Evolutionary conservation across 768 basidiomycete genomes (phyloP), one percentile per base, ranked within the genome.

Genomic region (Rhodotorula graminis): DNA sequence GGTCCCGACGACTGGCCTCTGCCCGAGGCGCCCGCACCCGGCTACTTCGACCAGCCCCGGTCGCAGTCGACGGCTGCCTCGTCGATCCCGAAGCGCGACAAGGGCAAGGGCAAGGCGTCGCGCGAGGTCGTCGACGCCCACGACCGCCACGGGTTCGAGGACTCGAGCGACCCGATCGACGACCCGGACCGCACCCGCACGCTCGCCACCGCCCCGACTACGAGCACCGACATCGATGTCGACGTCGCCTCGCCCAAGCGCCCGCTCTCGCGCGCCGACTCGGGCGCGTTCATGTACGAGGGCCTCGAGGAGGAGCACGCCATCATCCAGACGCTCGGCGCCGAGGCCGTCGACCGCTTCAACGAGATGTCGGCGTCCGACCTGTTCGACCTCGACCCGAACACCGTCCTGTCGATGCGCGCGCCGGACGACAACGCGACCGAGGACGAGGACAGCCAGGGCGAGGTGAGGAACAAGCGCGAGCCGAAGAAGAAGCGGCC

Each of bases 231-330:
- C 44, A 14, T 25, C 50, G 50, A 23, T 10, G 37, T 12, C 62
- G 23, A 46, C 62, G 12, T 40, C 62, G 31, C 37, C 33, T 37
- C 37, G 37, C 37, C 37, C 37, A 9, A 37, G 37, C 37, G 9
- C 37, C 37, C 37, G 37, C 37, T 37, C 37, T 37, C 37, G 37
- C 37, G 37, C 37, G 37, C 37, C 37, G 37, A 37, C 37, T 37
- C 50, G 11, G 19, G 47, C 61, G 3, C 18, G 18, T 21, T 47
- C 61, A 29, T 7, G 31, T 23, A 21, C 29, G 44, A 67, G 3
- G 71, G 57, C 31, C 64, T 72, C 52, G 59, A 68, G 23, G 59
- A 56, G 18, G 56, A 72, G 63, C 19, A 53, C 33, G 56, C 37
- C 18, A 27, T 72, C 31, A 29, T 72, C 33, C 15, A 50, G 25